Evolutionary conservation across 345 rosid genomes (phyloP).

Genomic region (Lenwebbia sp.): DNA sequence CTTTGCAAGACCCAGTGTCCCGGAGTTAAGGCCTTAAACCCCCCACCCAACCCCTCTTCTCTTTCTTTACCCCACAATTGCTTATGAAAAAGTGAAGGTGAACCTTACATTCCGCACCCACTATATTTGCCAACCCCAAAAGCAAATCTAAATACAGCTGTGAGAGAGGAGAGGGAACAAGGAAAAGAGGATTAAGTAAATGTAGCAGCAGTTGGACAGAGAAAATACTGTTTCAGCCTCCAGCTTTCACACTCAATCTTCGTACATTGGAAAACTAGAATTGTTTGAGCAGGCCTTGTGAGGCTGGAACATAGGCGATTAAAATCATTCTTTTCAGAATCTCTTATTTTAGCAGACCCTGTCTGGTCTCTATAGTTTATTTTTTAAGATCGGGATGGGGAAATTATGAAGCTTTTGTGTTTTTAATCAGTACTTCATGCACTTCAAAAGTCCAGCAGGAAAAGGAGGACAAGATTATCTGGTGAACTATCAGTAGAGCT

Average conservation of each 20-base stretch:
- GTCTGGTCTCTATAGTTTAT: neutral
- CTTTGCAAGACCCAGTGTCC: neutral
- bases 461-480: neutral
- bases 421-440: neutral
- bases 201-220: neutral
- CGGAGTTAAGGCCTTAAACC: neutral
- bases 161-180: neutral
- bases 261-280: neutral
- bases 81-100: neutral
- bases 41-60: neutral
- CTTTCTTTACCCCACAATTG: neutral
- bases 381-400: neutral
- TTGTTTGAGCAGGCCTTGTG: neutral
- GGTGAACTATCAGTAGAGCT: neutral
- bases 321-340: neutral
- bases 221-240: neutral
- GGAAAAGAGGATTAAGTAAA: neutral
- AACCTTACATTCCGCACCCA: neutral
- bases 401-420: neutral
- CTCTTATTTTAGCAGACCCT: neutral
- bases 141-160: neutral
- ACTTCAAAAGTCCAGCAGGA: neutral
- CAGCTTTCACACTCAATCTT: neutral
- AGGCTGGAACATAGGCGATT: neutral
- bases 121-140: neutral